Base-by-base conservation (phyloP, 345 rosid genomes). In the Anastatica hierochuntica region DNA sequence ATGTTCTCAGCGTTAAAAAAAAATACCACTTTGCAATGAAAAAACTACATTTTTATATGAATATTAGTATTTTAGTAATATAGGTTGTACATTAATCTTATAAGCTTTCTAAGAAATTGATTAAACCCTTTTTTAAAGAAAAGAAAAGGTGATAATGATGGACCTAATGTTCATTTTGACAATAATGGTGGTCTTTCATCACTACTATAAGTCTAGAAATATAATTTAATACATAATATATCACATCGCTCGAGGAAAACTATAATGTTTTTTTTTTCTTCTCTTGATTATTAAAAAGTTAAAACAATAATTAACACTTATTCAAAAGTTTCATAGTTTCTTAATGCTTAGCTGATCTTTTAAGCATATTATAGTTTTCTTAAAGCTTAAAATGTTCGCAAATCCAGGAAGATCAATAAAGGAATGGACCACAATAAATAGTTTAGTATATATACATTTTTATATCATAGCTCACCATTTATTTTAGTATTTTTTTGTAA, bases 211-310 rank as follows among this genome's bases (percentile, higher is more conserved):
- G 38, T 50, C 64, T 65, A 56, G 30, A 33, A 5, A 7, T 41
- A 34, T 49, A 49, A 42, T 33, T 33, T 48, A 33, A 24, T 49
- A 42, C 35, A 43, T 2, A 56, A 26, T 8, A 29, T 4, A 29
- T 29, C 53, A 65, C 64, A 36, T 35, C 15, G 70, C 64, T 65
- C 64, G 53, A 65, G 70, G 53, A 4, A 4, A 41, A 31, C 5
- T 33, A 35, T 24, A 30, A 24, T 49, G 20, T 54, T 47, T 53
- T 42, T n/a, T n/a, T n/a, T n/a, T n/a, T n/a, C n/a, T n/a, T n/a
- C n/a, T 23, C 29, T 39, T 39, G 35, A 38, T 37, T 38, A 29
- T 55, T 55, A 15, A 33, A 56, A 64, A 16, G 56, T 10, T 31
- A 1, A 33, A 42, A 61, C 9, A 12, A 34, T 18, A 4, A 11